Base-by-base conservation (phyloP, 768 basidiomycete species). In the Solioccasus polychromus region DNA sequence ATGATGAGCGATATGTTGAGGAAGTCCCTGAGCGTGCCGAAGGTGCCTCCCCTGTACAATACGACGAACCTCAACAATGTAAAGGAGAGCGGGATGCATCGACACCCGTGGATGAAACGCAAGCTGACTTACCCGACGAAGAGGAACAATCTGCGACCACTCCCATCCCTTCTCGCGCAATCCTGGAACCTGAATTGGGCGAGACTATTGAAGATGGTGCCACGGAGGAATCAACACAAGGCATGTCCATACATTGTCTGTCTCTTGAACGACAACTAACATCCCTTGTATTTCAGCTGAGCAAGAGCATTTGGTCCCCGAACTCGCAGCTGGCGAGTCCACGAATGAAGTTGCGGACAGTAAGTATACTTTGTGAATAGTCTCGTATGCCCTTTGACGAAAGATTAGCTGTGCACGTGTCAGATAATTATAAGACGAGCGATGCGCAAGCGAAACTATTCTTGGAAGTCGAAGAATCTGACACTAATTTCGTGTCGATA, bases 1-100 rank as follows among this genome's bases (percentile, higher is more conserved):
- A 68, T 44, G 66, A 69, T 20, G 67, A 68, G 28, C 58, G 50
- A 32, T 68, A 64, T 23, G 66, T 64, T 19, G 72, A 71, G 23
- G 66, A 62, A 23, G 56, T 67, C 11, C 55, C 56, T 0, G 70
- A 72, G 37, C 60, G 57, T 28, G 50, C 57, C 0, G 61, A 54
- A 8, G 59, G 46, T 1, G 47, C 44, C 4, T 35, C 47, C 19
- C 39, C 43, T 18, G 24, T 38, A 8, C 57, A 53, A 39, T 54
- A 56, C 10, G 54, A 47, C 28, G 55, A 60, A 38, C 41, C 46
- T 34, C 39, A 17, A 11, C 59, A 57, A 32, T 51, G 54, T 9
- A 61, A 61, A 17, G 59, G 37, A 20, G 55, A 52, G 23, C 57
- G 44, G 39, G 57, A 55, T 12, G 42, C 52, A 9, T 54, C 48